These are phyloP conservation scores for Rhodotorula sp. DNA, from an alignment of 1,284 basidiomycete genomes.

Conservation along the genomic window DNA sequence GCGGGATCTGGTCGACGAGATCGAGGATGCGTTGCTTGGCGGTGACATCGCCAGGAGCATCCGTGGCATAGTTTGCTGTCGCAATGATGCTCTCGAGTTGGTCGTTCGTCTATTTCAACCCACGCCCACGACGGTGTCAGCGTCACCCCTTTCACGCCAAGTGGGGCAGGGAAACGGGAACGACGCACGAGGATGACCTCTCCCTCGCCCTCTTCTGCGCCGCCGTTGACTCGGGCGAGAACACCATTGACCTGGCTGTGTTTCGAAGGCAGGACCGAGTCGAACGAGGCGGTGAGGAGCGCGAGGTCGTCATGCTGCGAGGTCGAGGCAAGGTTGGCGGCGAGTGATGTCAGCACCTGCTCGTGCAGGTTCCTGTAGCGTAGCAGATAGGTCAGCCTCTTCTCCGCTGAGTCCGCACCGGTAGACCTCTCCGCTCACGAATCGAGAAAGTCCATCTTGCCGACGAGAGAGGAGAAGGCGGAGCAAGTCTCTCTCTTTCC, in stretches of 20 bases:
- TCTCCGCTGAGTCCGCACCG: fast-evolving
- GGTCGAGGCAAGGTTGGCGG: constrained; percentile 57
- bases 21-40: constrained; percentile 4
- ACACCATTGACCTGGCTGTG: constrained; percentile 17
- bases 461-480: too few species aligned
- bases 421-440: neutral
- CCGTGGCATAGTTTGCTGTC: constrained; percentile 35
- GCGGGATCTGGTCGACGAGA: constrained; percentile 50
- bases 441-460: constrained; percentile 12
- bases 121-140: constrained; percentile 52
- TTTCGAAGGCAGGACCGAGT: constrained; percentile 15
- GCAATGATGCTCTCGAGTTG: constrained; percentile 42
- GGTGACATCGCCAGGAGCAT: neutral
- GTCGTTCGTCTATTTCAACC: constrained; percentile 45
- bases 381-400: neutral
- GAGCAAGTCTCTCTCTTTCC: neutral
- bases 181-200: constrained; percentile 48
- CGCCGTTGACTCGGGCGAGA: constrained; percentile 17
- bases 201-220: constrained; percentile 59
- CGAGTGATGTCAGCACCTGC: constrained; percentile 74
- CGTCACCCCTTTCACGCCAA: neutral
- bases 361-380: constrained; percentile 67
- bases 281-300: constrained; percentile 26
- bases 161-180: constrained; percentile 1
- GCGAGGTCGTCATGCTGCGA: constrained; percentile 36